Evolutionary conservation across 768 basidiomycete genomes (phyloP), one percentile per base, ranked within the genome.

Genomic region (Lactifluus volemus): DNA sequence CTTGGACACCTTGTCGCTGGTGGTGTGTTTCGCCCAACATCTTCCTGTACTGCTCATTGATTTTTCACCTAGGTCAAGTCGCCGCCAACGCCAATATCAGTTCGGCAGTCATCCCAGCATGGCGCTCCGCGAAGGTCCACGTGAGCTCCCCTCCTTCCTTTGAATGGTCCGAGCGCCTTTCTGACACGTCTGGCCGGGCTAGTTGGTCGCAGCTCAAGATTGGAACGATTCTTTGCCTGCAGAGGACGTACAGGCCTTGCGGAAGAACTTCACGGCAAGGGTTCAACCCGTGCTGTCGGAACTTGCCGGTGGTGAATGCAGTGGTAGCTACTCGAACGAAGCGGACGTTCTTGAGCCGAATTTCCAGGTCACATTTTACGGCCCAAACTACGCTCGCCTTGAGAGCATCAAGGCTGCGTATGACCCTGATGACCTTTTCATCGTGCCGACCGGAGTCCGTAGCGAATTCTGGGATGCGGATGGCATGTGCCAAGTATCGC

Each of bases 51-150:
- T 17, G 21, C 14, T n/a, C 5, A 7, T 38, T 62, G 41, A 58
- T 38, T 34, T 19, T 61, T 30, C 21, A 30, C 6, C 9, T 48
- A 72, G 71, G 73, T 10, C 63, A 70, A 66, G 74, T 77, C 4
- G 58, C 76, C 9, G 66, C 68, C 39, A 75, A 75, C 58, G 72
- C 70, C 6, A 32, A 71, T 29, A 67, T 76, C 14, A 65, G 66
- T 21, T 71, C 67, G 11, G 73, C 75, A 21, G 65, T 76, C 30
- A 67, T 68, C 49, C 74, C 74, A 5, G 71, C 68, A 29, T 76
- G 76, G 76, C 63, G 75, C 55, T 69, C 65, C 2, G 75, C 76
- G 0, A 75, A 76, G 64, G 68, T 70, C 30, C 76, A 75, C 54
- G 75, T 75, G 49, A 49, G 72, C 32, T 4, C 32, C 32, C 32